phyloP scores from a whole-genome alignment of 177 flowering plant genomes.

The Vitis hybrid region DNA sequence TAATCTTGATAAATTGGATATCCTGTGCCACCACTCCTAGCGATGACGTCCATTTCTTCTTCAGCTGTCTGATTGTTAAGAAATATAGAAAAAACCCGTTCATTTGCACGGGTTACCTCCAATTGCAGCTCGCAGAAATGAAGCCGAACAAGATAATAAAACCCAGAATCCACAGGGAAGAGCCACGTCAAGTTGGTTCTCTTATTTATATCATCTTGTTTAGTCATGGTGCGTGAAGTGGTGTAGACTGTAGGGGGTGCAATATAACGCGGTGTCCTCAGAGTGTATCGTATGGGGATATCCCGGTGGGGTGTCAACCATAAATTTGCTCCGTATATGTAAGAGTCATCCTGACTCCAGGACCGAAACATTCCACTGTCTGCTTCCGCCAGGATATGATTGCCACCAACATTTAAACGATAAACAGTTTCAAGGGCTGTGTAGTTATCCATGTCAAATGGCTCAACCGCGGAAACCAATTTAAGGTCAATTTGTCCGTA shows the following conservation, averaged over 20 bases:
- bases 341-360: slow-evolving; percentile 4
- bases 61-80: slow-evolving; percentile 17
- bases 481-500: neutral
- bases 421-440: slow-evolving; percentile 9
- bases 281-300: neutral
- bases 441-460: neutral
- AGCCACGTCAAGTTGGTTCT: slow-evolving; percentile 23
- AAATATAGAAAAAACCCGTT: slow-evolving; percentile 21
- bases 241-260: slow-evolving; percentile 23
- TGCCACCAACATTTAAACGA: slow-evolving; percentile 13
- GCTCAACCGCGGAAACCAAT: neutral
- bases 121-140: slow-evolving; percentile 25
- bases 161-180: slow-evolving; percentile 20
- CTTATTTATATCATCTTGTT: neutral
- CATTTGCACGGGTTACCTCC: neutral
- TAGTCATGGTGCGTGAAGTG: slow-evolving; percentile 13
- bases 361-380: slow-evolving; percentile 13
- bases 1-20: slow-evolving; percentile 25
- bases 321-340: neutral
- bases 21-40: slow-evolving; percentile 23
- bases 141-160: slow-evolving; percentile 23
- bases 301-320: neutral
- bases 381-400: neutral
- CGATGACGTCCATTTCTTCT: slow-evolving; percentile 12
- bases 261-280: slow-evolving; percentile 8